phyloP scores from a whole-genome alignment of 2,329 filamentous ascomycete genomes.

The Trichoderma simmonsii region DNA sequence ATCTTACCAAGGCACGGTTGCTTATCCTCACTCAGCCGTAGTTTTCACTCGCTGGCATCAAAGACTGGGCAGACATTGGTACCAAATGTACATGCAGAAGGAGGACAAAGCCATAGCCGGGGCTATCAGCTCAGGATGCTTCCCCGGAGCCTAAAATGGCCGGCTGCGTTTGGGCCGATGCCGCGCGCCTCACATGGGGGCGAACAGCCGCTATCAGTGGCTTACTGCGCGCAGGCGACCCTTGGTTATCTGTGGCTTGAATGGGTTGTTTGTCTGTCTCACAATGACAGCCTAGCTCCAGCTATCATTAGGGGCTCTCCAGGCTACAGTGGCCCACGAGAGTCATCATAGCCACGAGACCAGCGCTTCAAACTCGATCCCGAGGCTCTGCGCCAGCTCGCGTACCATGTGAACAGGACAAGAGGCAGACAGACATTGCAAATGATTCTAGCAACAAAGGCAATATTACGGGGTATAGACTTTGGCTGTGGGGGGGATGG shows the following conservation, averaged over 20 bases:
- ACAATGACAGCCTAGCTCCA: not conserved
- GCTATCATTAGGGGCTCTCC: not conserved
- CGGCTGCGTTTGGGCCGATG: slow-evolving; percentile 2
- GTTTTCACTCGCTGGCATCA: too few relatives aligned
- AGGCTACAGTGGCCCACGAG: not conserved
- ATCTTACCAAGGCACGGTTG: not conserved
- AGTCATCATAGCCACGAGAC: slow-evolving; percentile 5
- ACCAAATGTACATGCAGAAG: not conserved
- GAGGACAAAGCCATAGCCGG: not conserved
- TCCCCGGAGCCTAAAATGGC: not conserved
- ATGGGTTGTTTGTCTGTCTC: not conserved
- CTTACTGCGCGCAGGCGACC: not conserved
- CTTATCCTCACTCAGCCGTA: not conserved
- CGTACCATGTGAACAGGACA: not conserved
- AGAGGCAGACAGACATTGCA: not conserved
- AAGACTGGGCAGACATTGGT: not conserved
- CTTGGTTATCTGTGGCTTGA: slow-evolving; percentile 13
- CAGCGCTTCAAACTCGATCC: not conserved
- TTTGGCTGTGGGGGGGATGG: not conserved
- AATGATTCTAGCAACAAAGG: not conserved
- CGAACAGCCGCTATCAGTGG: not conserved
- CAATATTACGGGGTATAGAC: not conserved
- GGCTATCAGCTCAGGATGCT: not conserved
- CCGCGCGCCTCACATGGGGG: not conserved
- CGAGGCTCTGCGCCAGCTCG: not conserved